Evolutionary conservation across 2,329 filamentous ascomycete genomes (phyloP), one percentile per base, ranked within the genome.

Genomic region (Helotiales sp.): DNA sequence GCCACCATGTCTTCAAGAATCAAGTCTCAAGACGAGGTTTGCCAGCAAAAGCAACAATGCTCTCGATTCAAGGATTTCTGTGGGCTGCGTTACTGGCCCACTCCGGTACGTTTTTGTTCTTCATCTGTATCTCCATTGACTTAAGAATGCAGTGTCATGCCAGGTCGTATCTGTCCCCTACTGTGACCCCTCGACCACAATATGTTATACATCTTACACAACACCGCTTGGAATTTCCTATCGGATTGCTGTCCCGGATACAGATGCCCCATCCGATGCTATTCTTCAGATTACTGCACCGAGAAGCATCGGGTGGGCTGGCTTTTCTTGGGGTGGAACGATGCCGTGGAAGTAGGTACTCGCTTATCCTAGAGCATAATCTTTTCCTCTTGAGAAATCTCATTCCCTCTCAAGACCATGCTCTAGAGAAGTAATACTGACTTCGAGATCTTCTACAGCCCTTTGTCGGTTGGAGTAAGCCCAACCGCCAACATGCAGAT

Each of bases 321-420:
- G 60, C 13, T 62, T 64, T 49, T 34, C 55, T 29, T 64, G 58
- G 62, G 62, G 59, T 44, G 62, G 59, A 13, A 64, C 57, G 2
- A 62, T 62, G 60, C 55, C 56, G 1, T 62, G 57, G 34, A 64
- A 62, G n/a, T n/a, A n/a, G n/a, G n/a, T n/a, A n/a, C n/a, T n/a
- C n/a, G n/a, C n/a, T n/a, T n/a, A n/a, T n/a, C n/a, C n/a, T n/a
- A n/a, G n/a, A n/a, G n/a, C n/a, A n/a, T n/a, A n/a, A n/a, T n/a
- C n/a, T n/a, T n/a, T n/a, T n/a, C n/a, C n/a, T n/a, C n/a, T n/a
- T n/a, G n/a, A n/a, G n/a, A n/a, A n/a, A n/a, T n/a, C n/a, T n/a
- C n/a, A n/a, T n/a, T n/a, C n/a, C n/a, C n/a, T n/a, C n/a, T n/a
- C n/a, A n/a, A n/a, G n/a, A n/a, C n/a, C n/a, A n/a, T n/a, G n/a